Evolutionary conservation across 139 green algal species (phyloP).

Genomic region (Raphidocelis subcapitata): DNA sequence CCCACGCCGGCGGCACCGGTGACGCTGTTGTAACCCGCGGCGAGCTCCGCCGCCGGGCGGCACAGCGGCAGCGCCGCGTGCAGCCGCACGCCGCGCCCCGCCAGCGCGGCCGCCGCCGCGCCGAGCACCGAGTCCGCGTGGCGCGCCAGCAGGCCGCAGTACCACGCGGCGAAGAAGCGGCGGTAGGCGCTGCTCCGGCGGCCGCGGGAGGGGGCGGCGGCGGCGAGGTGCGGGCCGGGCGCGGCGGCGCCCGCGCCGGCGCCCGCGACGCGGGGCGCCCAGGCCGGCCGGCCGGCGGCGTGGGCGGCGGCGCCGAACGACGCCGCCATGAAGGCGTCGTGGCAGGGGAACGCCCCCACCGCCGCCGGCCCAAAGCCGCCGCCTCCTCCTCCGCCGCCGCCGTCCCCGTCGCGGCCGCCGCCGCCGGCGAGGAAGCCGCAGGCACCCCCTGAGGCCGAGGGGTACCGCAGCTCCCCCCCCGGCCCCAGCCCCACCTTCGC

Average conservation of each 20-base stretch:
- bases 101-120: slow-evolving; percentile 25
- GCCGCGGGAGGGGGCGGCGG: slow-evolving; percentile 57
- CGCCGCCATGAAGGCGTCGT: slow-evolving; percentile 63
- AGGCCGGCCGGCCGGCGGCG: slow-evolving; percentile 52
- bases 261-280: slow-evolving; percentile 50
- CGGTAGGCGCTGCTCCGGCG: slow-evolving; percentile 53
- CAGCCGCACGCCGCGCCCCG: slow-evolving; percentile 29
- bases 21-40: slow-evolving; percentile 45
- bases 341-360: slow-evolving; percentile 69
- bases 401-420: no score
- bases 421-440: slow-evolving; percentile 56
- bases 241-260: slow-evolving; percentile 60
- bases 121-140: slow-evolving; percentile 50
- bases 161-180: slow-evolving; percentile 66
- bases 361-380: no score
- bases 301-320: slow-evolving; percentile 43
- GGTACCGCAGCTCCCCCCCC: slow-evolving; percentile 54
- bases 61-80: slow-evolving; percentile 33
- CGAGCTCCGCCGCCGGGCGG: slow-evolving; percentile 39
- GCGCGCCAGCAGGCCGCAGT: slow-evolving; percentile 41
- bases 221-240: slow-evolving; percentile 46
- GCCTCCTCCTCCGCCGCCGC: no score
- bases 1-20: slow-evolving; percentile 34
- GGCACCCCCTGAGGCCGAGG: slow-evolving; percentile 38
- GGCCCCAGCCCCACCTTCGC: slow-evolving; percentile 50